phyloP scores from a whole-genome alignment of 306 rosid genomes.

The Comarum palustre region DNA sequence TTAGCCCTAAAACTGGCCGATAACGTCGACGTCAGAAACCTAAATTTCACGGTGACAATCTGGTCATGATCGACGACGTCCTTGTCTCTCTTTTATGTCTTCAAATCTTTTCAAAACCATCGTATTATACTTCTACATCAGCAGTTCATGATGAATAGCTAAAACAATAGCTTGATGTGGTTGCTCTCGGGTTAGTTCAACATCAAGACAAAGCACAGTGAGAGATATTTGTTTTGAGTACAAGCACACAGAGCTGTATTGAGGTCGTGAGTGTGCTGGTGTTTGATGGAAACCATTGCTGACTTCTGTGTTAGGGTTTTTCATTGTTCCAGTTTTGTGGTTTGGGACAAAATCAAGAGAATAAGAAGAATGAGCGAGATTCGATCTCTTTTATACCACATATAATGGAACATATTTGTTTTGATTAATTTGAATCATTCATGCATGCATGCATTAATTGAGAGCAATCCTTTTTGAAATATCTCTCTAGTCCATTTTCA shows the following conservation, averaged over 20 bases:
- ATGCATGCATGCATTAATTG: no score
- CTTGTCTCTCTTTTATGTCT: not conserved
- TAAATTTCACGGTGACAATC: not conserved
- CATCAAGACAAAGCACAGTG: not conserved
- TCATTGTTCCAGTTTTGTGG: not conserved
- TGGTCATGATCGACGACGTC: not conserved
- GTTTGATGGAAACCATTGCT: not conserved
- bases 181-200: not conserved
- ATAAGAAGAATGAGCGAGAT: not conserved
- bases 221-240: not conserved
- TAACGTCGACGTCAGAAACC: slow-evolving; percentile 17
- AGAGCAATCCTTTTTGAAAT: not conserved
- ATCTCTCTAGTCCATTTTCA: not conserved
- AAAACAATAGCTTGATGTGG: not conserved
- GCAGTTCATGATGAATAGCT: not conserved
- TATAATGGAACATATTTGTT: not conserved
- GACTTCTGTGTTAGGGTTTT: not conserved
- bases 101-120: not conserved
- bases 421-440: not conserved
- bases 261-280: not conserved
- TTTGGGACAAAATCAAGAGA: not conserved
- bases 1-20: slow-evolving; percentile 8
- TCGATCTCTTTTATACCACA: not conserved
- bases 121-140: not conserved
- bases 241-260: not conserved